These are phyloP conservation scores for Nicotiana attenuata DNA, from an alignment of 257 asterid species.

Conservation along the genomic window DNA sequence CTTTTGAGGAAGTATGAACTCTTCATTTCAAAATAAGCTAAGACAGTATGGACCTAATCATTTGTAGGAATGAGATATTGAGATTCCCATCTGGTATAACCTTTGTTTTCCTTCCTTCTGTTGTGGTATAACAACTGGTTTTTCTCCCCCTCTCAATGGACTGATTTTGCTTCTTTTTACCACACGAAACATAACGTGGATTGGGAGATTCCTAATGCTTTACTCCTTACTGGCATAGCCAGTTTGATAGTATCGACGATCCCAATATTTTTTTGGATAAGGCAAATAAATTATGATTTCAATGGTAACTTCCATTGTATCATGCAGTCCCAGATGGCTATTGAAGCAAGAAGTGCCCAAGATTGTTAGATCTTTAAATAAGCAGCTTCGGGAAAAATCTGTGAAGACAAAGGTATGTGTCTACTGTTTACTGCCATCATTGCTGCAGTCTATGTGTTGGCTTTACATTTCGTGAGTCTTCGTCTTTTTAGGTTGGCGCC, in stretches of 20 bases:
- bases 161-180: neutral
- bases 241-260: neutral
- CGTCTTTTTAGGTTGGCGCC: conserved; percentile 77
- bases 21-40: neutral
- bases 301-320: conserved; percentile 2
- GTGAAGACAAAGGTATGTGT: conserved; percentile 82
- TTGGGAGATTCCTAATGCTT: neutral
- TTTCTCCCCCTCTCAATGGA: neutral
- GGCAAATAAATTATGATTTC: neutral
- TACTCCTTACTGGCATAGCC: neutral
- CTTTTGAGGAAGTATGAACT: neutral
- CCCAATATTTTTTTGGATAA: neutral
- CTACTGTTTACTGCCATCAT: neutral
- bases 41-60: neutral
- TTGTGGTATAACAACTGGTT: neutral
- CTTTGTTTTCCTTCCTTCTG: neutral
- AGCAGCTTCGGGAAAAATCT: conserved; percentile 90
- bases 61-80: neutral
- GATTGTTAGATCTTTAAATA: conserved; percentile 86
- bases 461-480: conserved; percentile 11
- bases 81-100: neutral
- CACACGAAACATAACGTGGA: neutral
- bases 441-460: neutral
- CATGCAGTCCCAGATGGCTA: conserved; percentile 81
- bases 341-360: conserved; percentile 97